Conservation (phyloP, 768 basidiomycete genomes). For the Kwoniella dejecticola region DNA sequence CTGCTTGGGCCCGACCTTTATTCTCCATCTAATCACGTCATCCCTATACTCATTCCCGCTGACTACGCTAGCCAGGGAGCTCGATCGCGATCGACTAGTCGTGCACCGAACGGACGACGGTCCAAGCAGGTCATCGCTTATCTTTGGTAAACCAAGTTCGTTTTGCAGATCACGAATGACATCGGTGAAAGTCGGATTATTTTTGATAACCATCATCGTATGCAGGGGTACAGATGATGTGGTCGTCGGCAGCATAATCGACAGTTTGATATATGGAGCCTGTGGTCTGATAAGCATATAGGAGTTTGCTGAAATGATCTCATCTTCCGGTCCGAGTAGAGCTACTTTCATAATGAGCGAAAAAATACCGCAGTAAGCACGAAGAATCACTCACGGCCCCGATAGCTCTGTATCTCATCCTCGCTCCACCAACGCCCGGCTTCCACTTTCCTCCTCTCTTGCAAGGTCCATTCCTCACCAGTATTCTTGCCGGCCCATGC, state of each 20-base stretch:
- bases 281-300: constrained; percentile 27
- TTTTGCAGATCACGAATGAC: constrained; percentile 15
- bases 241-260: constrained; percentile 28
- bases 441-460: constrained; percentile 4
- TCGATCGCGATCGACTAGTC: constrained; percentile 8
- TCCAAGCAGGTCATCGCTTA: constrained; percentile 14
- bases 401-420: constrained; percentile 19
- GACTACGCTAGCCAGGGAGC: background rate
- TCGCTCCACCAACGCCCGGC: constrained; percentile 35
- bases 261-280: constrained; percentile 16
- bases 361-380: too few relatives aligned
- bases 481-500: constrained; percentile 12
- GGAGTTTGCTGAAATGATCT: background rate
- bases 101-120: background rate
- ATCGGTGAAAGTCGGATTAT: constrained; percentile 5
- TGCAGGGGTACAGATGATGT: constrained; percentile 13
- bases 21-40: constrained; percentile 5
- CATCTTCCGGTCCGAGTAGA: background rate
- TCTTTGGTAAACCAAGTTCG: constrained; percentile 26
- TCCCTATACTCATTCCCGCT: background rate
- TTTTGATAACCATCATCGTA: constrained; percentile 4
- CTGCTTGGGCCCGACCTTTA: background rate
- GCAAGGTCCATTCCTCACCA: constrained; percentile 19
- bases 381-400: constrained; percentile 20
- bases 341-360: constrained; percentile 6